phyloP scores from a whole-genome alignment of 768 basidiomycete species.

The Tulasnella sp. region DNA sequence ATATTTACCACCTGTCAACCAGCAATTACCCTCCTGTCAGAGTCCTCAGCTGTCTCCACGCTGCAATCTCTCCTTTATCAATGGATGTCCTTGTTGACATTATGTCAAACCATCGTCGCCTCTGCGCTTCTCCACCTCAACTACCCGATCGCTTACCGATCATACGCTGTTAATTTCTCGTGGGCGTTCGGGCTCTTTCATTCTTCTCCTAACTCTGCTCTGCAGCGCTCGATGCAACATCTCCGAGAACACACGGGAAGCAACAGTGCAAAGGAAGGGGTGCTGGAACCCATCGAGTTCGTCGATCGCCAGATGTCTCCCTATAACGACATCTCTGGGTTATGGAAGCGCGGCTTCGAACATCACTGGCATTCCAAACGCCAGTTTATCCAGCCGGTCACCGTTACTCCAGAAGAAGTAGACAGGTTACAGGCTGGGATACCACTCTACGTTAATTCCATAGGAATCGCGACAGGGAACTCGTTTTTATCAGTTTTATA shows the following conservation, averaged over 20 bases:
- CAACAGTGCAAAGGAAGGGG: constrained; percentile 43
- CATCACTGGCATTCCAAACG: constrained; percentile 12
- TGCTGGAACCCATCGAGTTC: constrained; percentile 51
- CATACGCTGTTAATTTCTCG: constrained; percentile 74
- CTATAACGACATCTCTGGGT: constrained; percentile 40
- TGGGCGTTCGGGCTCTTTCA: constrained; percentile 73
- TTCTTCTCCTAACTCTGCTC: constrained; percentile 35
- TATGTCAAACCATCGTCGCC: constrained; percentile 74
- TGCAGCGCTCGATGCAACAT: constrained; percentile 66
- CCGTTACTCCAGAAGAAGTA: constrained; percentile 44
- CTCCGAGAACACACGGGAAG: constrained; percentile 81
- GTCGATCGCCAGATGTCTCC: constrained; percentile 75
- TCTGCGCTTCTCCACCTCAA: constrained; percentile 70
- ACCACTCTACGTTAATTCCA: constrained; percentile 64
- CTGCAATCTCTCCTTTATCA: constrained; percentile 57
- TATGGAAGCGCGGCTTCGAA: not conserved
- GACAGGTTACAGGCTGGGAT: constrained; percentile 69
- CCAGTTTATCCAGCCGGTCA: constrained; percentile 21
- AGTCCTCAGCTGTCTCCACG: constrained; percentile 34
- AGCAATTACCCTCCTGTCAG: constrained; percentile 33
- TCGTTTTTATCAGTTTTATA: constrained; percentile 86
- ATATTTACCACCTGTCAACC: constrained; percentile 29
- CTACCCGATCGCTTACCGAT: constrained; percentile 71
- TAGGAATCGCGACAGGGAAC: constrained; percentile 72
- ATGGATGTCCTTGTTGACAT: constrained; percentile 64